Base-by-base conservation (phyloP, 2,329 filamentous ascomycete genomes). In the Aspergillus sp. region DNA sequence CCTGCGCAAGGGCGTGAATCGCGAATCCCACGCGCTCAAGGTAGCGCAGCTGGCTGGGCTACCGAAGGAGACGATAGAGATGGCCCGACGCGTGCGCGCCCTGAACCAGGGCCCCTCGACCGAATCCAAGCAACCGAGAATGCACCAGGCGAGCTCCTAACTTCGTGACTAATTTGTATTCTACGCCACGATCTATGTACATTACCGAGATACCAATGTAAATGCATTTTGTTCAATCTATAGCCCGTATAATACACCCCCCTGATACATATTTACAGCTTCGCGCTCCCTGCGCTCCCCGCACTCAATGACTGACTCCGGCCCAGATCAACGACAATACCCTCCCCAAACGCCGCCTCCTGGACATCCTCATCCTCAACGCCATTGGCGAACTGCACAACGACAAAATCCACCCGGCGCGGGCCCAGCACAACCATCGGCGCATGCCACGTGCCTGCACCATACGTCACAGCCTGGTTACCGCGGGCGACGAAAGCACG, bases 371-470 rank as follows among this genome's bases (percentile, higher is more conserved):
- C 93, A 1, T 80, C 74, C 0, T 75, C 82, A 11, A 94, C 86
- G 2, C 89, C 91, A 71, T 95, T 97, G 32, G 86, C 85, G 75
- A 89, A 94, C 75, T 97, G 93, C 60, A 89, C 82, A 2, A 97
- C 93, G 4, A 95, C 82, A 70, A 96, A 97, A 67, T 94, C 90
- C 45, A 96, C 77, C 17, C 85, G 79, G 49, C 77, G 73, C 42
- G 74, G 70, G 1, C 92, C 92, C 45, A 97, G 72, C 14, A 90
- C 91, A 13, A 91, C 88, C 93, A 99, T 97, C 0, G 94, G 94
- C 55, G 93, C 91, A 76, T 99, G 94, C 93, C 87, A 99, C 49
- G 91, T 96, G 4, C 90, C 94, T 1, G 89, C 85, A 1, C 83
- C 90, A 70, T 97, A 99, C 2, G 91, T 96, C 13, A 99, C 90